A percentile compares a stretch with the other conserved stretches of the same genome.
Conservation (phyloP, 2,329 filamentous ascomycete genomes). For the Aspergillus arachidicola region DNA sequence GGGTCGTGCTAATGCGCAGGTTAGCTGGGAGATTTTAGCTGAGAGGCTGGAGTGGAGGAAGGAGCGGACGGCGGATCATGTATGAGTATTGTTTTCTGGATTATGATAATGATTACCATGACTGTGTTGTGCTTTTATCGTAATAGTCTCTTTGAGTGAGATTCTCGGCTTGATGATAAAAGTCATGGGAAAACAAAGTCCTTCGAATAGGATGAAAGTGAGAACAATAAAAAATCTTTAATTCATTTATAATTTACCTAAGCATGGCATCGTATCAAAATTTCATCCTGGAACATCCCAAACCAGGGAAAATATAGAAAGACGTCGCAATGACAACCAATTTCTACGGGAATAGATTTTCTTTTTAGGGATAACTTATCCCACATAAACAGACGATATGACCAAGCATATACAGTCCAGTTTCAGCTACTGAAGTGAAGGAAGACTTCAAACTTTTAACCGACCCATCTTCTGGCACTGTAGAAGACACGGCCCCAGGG, state of each 20-base stretch:
- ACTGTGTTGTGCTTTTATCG: not conserved
- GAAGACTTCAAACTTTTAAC: conserved; percentile 42
- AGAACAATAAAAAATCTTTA: not conserved
- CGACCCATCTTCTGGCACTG: conserved; percentile 86
- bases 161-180: too few species aligned
- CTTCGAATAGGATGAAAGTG: too few species aligned
- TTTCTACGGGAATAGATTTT: not conserved
- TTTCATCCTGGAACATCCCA: not conserved
- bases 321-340: not conserved
- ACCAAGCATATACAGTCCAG: not conserved
- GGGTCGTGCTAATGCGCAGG: conserved; percentile 71
- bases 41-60: conserved; percentile 69
- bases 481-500: conserved; percentile 87
- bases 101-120: not conserved
- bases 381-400: not conserved
- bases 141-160: too few species aligned
- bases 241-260: not conserved
- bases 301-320: not conserved
- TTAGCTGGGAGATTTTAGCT: conserved; percentile 76
- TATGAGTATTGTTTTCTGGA: not conserved
- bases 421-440: not conserved
- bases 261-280: conserved; percentile 5
- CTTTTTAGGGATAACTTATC: not conserved
- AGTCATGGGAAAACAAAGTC: too few species aligned
- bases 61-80: conserved; percentile 2